Base-by-base conservation (phyloP, 768 basidiomycete genomes). In the Xerocomus brunneocitrinus region DNA sequence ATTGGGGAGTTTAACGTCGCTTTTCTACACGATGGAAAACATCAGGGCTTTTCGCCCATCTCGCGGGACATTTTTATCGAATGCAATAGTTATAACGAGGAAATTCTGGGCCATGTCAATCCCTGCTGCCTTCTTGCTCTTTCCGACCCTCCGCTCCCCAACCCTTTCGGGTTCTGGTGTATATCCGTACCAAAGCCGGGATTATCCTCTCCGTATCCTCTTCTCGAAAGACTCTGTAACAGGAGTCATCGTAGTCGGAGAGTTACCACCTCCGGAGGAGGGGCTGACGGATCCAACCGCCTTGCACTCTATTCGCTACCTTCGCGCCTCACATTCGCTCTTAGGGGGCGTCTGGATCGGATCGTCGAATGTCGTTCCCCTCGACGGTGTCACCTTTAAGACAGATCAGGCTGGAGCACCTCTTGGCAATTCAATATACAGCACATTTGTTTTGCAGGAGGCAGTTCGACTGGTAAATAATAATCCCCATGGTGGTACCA, bases 361-460 rank as follows among this genome's bases (percentile, higher is more conserved):
- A 24, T 68, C 74, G 8, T 22, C 25, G 24, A 74, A 74, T 54
- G 73, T 78, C 5, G 64, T 68, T 36, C 74, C 74, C 8, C 50
- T 79, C 38, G 75, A 79, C 45, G 65, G 73, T 25, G 70, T 67
- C 32, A 67, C 71, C 14, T 71, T 78, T 14, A 49, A 75, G 10
- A 70, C 69, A 34, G 84, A 92, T 62, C 75, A 76, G 19, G 74
- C 74, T 43, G 80, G 81, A 8, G 74, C 70, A 2, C 72, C 73
- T 3, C 69, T 89, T 1, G 87, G 88, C 10, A 87, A 91, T 61
- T 89, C 89, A 2, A 85, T 95, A 44, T 95, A 95, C 65, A 78
- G 75, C 22, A 78, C 92, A 0, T 98, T 98, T 65, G 77, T 88
- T 6, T 66, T 97, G 16, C 95, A 98, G 67, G 95, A 98, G 65